Evolutionary conservation across 2,329 filamentous ascomycete genomes (phyloP).

Genomic region (Colletotrichum abscissum): DNA sequence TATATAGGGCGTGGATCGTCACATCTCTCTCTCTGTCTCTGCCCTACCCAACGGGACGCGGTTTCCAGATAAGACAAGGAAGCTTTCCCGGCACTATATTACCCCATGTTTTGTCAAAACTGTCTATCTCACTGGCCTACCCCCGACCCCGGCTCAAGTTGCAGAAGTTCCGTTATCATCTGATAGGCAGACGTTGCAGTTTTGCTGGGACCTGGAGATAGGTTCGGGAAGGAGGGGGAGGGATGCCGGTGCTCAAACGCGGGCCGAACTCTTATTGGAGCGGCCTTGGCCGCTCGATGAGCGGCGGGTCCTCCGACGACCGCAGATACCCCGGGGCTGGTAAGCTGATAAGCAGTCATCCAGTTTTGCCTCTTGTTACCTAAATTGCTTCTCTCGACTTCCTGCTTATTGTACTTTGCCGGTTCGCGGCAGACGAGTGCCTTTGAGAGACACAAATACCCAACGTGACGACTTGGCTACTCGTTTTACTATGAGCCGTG

Average conservation of each 20-base stretch:
- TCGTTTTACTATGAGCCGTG: neutral
- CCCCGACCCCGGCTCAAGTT: neutral
- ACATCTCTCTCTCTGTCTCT: neutral
- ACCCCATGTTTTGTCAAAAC: neutral
- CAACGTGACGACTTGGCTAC: neutral
- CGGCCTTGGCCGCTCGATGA: conserved; percentile 13
- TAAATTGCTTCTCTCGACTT: neutral
- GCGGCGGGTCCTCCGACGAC: conserved; percentile 12
- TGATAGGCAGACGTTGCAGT: neutral
- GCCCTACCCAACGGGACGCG: neutral
- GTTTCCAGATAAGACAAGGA: conserved; percentile 1
- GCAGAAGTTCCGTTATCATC: neutral
- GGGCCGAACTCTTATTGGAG: conserved; percentile 19
- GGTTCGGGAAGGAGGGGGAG: neutral
- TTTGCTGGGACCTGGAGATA: conserved; percentile 3
- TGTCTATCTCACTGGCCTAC: neutral
- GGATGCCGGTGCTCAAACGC: neutral
- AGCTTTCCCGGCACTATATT: neutral
- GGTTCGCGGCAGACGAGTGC: neutral
- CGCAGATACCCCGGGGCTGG: neutral
- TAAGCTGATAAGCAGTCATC: neutral
- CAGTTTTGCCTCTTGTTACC: neutral
- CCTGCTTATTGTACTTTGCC: neutral
- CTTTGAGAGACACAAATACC: neutral
- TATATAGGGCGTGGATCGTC: neutral